These are phyloP conservation scores for Gamsiella multidivaricata DNA, from an alignment of 192 early-diverging fungal genomes.

Conservation along the genomic window DNA sequence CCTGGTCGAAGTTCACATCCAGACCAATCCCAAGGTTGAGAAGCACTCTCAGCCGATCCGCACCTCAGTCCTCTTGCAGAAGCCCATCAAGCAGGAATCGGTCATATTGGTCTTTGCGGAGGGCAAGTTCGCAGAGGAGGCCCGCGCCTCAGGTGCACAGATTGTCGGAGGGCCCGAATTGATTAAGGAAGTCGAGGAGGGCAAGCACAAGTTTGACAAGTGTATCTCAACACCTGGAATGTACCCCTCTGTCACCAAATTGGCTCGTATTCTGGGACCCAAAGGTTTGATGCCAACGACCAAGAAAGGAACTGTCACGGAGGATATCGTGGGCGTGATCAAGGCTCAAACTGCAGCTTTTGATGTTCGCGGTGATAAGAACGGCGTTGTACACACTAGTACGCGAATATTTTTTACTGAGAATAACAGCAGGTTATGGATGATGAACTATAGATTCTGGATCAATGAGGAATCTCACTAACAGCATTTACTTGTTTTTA, in stretches of 20 bases:
- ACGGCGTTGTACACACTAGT: slow-evolving; percentile 75
- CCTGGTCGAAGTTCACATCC: slow-evolving; percentile 75
- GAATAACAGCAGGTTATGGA: slow-evolving; percentile 50
- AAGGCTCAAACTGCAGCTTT: slow-evolving; percentile 70
- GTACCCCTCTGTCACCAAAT: slow-evolving; percentile 87
- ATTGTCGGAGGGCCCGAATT: slow-evolving; percentile 91
- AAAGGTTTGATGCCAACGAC: slow-evolving; percentile 96
- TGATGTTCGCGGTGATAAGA: slow-evolving; percentile 82
- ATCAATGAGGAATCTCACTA: slow-evolving; percentile 48
- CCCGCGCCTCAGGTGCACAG: slow-evolving; percentile 80
- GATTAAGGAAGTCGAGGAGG: slow-evolving; percentile 69
- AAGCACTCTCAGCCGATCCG: slow-evolving; percentile 86
- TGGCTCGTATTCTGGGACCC: slow-evolving; percentile 91
- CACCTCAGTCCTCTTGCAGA: slow-evolving; percentile 80
- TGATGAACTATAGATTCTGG: too few relatives aligned
- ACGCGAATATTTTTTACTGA: slow-evolving; percentile 31
- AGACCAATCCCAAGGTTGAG: slow-evolving; percentile 71
- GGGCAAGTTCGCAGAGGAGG: slow-evolving; percentile 85
- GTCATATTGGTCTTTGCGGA: slow-evolving; percentile 89
- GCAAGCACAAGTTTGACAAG: slow-evolving; percentile 77
- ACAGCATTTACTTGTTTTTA: not conserved
- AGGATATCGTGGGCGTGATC: slow-evolving; percentile 76
- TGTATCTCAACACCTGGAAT: slow-evolving; percentile 89
- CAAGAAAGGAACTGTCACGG: slow-evolving; percentile 86
- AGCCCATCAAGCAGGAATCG: slow-evolving; percentile 66